Percentiles rank a stretch among this genome's conserved stretches.
Evolutionary conservation across 352 stramenopile species (phyloP).

Genomic region (Elongisporangium anandrum): DNA sequence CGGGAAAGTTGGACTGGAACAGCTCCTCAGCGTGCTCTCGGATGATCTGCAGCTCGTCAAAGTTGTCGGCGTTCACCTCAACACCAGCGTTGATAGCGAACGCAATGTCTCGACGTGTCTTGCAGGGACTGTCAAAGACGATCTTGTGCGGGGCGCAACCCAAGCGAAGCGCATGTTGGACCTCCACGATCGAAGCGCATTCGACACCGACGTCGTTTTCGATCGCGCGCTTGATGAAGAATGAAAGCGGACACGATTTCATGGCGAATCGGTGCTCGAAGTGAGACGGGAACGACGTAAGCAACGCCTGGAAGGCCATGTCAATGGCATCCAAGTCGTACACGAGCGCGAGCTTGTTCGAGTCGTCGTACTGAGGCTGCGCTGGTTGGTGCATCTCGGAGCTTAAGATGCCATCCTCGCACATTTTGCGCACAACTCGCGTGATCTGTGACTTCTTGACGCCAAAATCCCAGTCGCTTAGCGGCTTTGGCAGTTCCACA

Average conservation of each 20-base stretch:
- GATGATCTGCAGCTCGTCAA: constrained; percentile 86
- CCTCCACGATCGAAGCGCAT: constrained; percentile 82
- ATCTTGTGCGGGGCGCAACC: constrained; percentile 71
- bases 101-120: constrained; percentile 85
- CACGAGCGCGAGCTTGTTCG: constrained; percentile 63
- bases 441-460: constrained; percentile 64
- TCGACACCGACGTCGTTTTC: constrained; percentile 75
- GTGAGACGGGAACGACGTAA: constrained; percentile 78
- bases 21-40: constrained; percentile 81
- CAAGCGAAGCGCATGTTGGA: constrained; percentile 71
- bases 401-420: constrained; percentile 34
- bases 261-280: constrained; percentile 89
- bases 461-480: constrained; percentile 72
- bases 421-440: constrained; percentile 58
- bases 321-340: constrained; percentile 87
- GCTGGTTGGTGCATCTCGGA: constrained; percentile 10
- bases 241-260: constrained; percentile 86
- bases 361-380: constrained; percentile 22
- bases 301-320: constrained; percentile 73
- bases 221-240: constrained; percentile 78
- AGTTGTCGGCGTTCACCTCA: constrained; percentile 91
- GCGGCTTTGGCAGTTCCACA: constrained; percentile 41
- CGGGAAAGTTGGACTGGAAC: constrained; percentile 77
- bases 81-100: constrained; percentile 83
- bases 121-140: constrained; percentile 92